These are phyloP conservation scores for Fraxinus nigra DNA, from an alignment of 305 asterid genomes.

Conservation along the genomic window DNA sequence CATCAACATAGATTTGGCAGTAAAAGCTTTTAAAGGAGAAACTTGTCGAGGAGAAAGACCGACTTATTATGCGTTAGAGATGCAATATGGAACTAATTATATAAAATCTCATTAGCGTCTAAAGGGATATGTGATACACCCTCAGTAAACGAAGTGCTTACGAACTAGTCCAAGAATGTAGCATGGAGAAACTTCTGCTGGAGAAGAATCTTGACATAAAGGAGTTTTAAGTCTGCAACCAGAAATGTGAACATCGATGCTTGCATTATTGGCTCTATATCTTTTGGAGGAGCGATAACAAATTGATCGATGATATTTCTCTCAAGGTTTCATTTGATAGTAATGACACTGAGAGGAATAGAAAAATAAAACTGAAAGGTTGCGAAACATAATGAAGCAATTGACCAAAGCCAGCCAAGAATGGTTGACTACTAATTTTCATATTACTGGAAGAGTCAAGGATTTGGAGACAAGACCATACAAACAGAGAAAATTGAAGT, in stretches of 20 bases:
- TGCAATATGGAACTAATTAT: background rate
- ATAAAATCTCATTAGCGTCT: background rate
- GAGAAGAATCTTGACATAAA: background rate
- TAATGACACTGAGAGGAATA: background rate
- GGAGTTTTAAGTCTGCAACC: background rate
- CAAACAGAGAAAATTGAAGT: background rate
- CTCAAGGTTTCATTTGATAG: background rate
- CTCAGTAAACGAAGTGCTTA: background rate
- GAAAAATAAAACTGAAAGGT: background rate
- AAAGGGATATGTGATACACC: background rate
- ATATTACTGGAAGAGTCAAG: background rate
- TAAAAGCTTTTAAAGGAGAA: background rate
- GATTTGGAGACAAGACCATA: background rate
- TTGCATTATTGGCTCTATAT: background rate
- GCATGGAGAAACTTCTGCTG: background rate
- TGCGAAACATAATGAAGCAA: background rate
- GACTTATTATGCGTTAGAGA: background rate
- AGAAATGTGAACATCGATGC: background rate
- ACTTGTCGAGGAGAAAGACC: background rate
- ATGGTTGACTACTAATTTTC: background rate
- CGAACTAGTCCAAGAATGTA: background rate
- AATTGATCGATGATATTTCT: background rate
- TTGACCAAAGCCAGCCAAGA: background rate
- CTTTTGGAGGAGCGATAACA: background rate
- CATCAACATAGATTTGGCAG: background rate